A percentile compares a stretch with the other conserved stretches of the same genome.
These are phyloP conservation scores for Podaxis mareebaensis DNA, from an alignment of 768 basidiomycete genomes.

Conservation along the genomic window DNA sequence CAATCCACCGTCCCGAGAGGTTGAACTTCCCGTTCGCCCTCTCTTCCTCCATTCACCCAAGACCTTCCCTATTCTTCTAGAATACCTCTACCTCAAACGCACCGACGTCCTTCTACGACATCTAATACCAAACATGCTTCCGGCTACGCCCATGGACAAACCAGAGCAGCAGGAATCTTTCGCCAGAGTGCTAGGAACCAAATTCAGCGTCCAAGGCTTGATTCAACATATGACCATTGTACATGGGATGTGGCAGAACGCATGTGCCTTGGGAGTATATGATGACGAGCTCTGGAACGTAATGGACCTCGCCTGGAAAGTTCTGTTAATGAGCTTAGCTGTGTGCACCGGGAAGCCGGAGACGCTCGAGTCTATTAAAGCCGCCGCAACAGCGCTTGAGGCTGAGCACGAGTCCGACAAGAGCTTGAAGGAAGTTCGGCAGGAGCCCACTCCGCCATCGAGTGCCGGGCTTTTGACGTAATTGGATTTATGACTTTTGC, in stretches of 20 bases:
- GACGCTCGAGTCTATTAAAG: slow-evolving; percentile 16
- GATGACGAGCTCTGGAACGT: slow-evolving; percentile 67
- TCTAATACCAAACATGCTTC: slow-evolving; percentile 42
- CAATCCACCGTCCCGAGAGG: slow-evolving; percentile 27
- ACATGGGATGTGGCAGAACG: slow-evolving; percentile 73
- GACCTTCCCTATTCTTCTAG: slow-evolving; percentile 58
- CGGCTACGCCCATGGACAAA: slow-evolving; percentile 29
- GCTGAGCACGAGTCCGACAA: not conserved
- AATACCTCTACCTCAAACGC: slow-evolving; percentile 69
- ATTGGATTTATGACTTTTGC: not conserved
- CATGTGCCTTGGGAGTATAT: slow-evolving; percentile 65
- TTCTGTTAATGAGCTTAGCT: slow-evolving; percentile 61
- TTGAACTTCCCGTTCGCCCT: slow-evolving; percentile 61
- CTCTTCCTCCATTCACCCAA: slow-evolving; percentile 63
- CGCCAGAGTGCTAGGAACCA: slow-evolving; percentile 36
- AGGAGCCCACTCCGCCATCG: not conserved
- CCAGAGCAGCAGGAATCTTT: slow-evolving; percentile 24
- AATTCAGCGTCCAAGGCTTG: slow-evolving; percentile 46
- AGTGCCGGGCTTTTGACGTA: not conserved
- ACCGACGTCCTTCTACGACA: slow-evolving; percentile 48
- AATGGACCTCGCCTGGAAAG: slow-evolving; percentile 68
- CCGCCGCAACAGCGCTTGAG: not conserved
- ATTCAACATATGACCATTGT: slow-evolving; percentile 49
- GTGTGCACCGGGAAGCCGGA: slow-evolving; percentile 42
- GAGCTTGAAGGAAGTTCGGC: not conserved